Conservation (phyloP, 1,284 basidiomycete species). For the Rhodotorula mucilaginosa region DNA sequence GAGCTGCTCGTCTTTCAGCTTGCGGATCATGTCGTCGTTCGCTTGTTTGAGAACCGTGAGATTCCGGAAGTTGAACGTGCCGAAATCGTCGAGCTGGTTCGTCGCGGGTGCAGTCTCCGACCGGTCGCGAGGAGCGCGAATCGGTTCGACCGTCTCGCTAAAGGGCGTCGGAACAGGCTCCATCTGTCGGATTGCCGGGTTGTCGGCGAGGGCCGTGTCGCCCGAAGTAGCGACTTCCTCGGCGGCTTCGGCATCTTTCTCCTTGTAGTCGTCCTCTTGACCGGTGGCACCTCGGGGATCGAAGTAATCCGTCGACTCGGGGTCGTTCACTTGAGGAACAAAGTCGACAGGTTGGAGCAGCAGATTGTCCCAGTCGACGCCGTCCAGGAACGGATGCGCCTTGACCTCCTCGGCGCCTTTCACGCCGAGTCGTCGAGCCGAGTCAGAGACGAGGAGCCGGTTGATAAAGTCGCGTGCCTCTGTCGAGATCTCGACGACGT, state of each 20-base stretch:
- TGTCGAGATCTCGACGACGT: slow-evolving; percentile 79
- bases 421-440: slow-evolving; percentile 74
- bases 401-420: slow-evolving; percentile 92
- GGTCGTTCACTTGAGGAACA: slow-evolving; percentile 90
- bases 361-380: slow-evolving; percentile 89
- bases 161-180: slow-evolving; percentile 52
- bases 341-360: slow-evolving; percentile 87
- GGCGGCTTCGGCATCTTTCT: slow-evolving; percentile 69
- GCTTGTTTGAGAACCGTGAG: slow-evolving; percentile 93
- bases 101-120: slow-evolving; percentile 20
- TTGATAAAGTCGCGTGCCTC: slow-evolving; percentile 92
- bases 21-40: slow-evolving; percentile 96
- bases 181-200: slow-evolving; percentile 50
- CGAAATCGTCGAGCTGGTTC: slow-evolving; percentile 69
- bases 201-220: slow-evolving; percentile 46
- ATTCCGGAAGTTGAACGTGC: slow-evolving; percentile 98
- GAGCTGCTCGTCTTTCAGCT: slow-evolving; percentile 61
- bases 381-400: slow-evolving; percentile 82
- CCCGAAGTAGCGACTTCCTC: slow-evolving; percentile 54
- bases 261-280: slow-evolving; percentile 58
- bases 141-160: slow-evolving; percentile 36
- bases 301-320: slow-evolving; percentile 98
- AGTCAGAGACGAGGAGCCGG: slow-evolving; percentile 78
- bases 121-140: slow-evolving; percentile 27
- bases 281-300: slow-evolving; percentile 88